Conservation (phyloP, 345 rosid species). For the Cardamine occulta region DNA sequence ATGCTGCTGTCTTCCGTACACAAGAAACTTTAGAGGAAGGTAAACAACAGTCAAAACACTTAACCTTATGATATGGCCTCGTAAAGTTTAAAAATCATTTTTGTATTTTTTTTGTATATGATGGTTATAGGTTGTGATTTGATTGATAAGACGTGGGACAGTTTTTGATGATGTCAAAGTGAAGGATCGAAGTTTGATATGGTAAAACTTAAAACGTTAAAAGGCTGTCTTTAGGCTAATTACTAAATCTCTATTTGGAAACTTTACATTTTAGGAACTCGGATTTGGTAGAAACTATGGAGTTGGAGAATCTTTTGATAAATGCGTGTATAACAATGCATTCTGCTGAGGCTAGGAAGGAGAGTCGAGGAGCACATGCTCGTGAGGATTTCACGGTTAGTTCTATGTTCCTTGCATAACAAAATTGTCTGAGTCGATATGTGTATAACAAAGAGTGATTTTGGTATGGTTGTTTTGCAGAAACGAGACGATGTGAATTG, state of each 20-base stretch:
- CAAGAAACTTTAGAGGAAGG: constrained; percentile 96
- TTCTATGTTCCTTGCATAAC: not conserved
- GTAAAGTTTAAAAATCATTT: not conserved
- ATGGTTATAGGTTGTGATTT: constrained; percentile 71
- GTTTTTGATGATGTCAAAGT: constrained; percentile 83
- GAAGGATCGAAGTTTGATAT: constrained; percentile 81
- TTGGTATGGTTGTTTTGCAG: constrained; percentile 51
- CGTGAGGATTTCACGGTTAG: constrained; percentile 95
- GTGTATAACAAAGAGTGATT: not conserved
- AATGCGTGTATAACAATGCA: constrained; percentile 97
- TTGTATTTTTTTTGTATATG: not conserved
- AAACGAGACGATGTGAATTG: constrained; percentile 86
- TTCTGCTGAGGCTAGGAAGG: constrained; percentile 97
- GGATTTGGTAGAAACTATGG: constrained; percentile 85
- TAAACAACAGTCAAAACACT: constrained; percentile 8
- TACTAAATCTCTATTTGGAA: not conserved
- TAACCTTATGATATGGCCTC: not conserved
- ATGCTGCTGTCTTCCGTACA: constrained; percentile 97
- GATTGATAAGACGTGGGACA: constrained; percentile 83
- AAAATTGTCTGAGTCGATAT: not conserved
- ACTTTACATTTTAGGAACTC: constrained; percentile 69
- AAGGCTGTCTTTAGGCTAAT: not conserved
- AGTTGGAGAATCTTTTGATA: constrained; percentile 89
- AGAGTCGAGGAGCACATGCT: constrained; percentile 99
- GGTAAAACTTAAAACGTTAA: constrained; percentile 49